Percentiles rank a stretch among this genome's conserved stretches.
Evolutionary conservation across 305 asterid genomes (phyloP).

Genomic region (Withania somnifera): DNA sequence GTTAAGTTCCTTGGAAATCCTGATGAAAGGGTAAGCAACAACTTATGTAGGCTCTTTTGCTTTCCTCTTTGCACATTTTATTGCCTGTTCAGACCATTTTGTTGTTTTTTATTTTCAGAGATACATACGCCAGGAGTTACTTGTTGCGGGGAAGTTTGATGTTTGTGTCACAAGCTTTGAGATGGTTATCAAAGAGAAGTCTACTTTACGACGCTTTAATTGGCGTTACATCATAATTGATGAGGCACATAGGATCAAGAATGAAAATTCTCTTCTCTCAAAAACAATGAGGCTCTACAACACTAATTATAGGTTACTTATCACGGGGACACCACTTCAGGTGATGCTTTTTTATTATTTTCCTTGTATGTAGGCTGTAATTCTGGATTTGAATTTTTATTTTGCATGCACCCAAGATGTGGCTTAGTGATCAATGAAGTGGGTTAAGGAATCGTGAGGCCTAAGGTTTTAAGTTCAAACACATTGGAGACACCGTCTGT

Average conservation of each 20-base stretch:
- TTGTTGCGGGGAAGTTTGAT: conserved; percentile 97
- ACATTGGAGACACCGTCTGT: too few relatives aligned
- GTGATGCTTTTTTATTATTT: conserved; percentile 17
- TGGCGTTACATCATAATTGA: conserved; percentile 98
- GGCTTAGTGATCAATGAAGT: too few relatives aligned
- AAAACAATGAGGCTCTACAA: conserved; percentile 90
- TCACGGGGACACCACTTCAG: conserved; percentile 99
- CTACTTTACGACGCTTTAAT: conserved; percentile 76
- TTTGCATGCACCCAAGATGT: too few relatives aligned
- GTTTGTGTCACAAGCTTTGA: conserved; percentile 97
- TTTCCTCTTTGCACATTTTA: conserved; percentile 1
- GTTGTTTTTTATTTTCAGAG: conserved; percentile 30
- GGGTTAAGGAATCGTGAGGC: too few relatives aligned
- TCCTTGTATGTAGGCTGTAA: neutral
- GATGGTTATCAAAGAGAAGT: conserved; percentile 98
- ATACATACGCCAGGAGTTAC: conserved; percentile 85
- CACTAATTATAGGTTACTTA: conserved; percentile 88
- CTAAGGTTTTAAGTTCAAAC: too few relatives aligned
- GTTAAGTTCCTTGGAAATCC: conserved; percentile 97
- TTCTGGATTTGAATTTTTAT: neutral
- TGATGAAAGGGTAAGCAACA: conserved; percentile 81
- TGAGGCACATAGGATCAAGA: conserved; percentile 98
- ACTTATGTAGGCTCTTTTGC: neutral
- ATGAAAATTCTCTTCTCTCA: conserved; percentile 92
- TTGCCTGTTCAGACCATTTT: neutral